Base-by-base conservation (phyloP, 768 basidiomycete species). In the Boletus rex-veris region DNA sequence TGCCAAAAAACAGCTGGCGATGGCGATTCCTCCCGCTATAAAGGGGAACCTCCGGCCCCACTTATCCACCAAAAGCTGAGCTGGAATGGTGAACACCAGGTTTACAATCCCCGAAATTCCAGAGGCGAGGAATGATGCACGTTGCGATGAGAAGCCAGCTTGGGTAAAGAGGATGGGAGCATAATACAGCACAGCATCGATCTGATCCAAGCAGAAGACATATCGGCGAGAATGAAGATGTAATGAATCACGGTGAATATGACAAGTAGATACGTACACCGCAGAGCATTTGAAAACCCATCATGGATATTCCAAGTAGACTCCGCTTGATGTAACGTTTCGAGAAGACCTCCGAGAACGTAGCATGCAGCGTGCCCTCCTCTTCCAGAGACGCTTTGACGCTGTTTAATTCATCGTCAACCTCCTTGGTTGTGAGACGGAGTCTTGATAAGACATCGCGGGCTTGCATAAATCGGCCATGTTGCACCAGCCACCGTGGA, bases 161-260 rank as follows among this genome's bases (percentile, higher is more conserved):
- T 80, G 79, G 4, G 72, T 62, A 57, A 81, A 81, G 12, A 80
- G 67, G 9, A 76, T 69, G 0, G 80, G 80, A 0, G 77, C 79
- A 50, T 77, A 77, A 61, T 76, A 63, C 14, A 58, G 45, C 19
- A 69, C 65, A 2, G 54, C 64, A 58, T 69, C 65, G 38, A 70
- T 64, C 69, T 67, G 14, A 4, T 43, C 36, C 51, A 45, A 52
- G 37, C 26, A 26, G 18, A 33, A n/a, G 39, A 21, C 31, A 50
- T 0, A 43, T 38, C 7, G 15, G 19, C 42, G 45, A 45, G 44
- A 40, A 49, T 37, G 15, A 37, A 41, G 5, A 36, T 41, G 36
- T 7, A 45, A 40, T 16, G 14, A 14, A 41, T 43, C 26, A 24
- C 9, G 10, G 37, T 5, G 24, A 7, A 18, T 16, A 18, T 14